phyloP scores from a whole-genome alignment of 805 yeast genomes.

The Sugiyamaella mastotermitis region DNA sequence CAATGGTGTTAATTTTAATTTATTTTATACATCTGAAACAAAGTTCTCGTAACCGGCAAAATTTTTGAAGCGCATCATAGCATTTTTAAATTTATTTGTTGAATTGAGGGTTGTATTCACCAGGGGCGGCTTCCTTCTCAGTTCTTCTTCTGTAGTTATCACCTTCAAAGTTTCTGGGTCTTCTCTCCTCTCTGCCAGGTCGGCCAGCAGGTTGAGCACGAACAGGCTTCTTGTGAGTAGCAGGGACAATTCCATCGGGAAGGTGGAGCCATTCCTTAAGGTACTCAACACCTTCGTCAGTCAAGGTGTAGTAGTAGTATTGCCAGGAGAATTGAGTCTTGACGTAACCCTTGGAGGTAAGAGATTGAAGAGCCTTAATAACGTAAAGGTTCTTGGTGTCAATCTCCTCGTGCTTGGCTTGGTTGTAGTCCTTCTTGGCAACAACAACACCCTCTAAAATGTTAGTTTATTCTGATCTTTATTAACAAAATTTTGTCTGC shows the following conservation, averaged over 20 bases:
- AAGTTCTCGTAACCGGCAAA: too few relatives aligned
- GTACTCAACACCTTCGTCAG: conserved; percentile 99
- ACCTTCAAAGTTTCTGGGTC: conserved; percentile 52
- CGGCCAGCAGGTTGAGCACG: conserved; percentile 56
- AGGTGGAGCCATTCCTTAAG: conserved; percentile 97
- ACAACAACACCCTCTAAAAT: conserved; percentile 95
- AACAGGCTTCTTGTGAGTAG: conserved; percentile 93
- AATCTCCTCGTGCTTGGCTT: conserved; percentile 96
- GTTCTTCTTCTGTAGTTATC: conserved; percentile 60
- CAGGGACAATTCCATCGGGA: conserved; percentile 98
- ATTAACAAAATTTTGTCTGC: conserved; percentile 3
- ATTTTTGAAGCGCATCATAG: conserved; percentile 7
- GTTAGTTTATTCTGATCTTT: conserved; percentile 37
- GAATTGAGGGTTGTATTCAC: conserved; percentile 33
- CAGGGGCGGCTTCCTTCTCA: conserved; percentile 34
- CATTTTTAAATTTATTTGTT: conserved; percentile 20
- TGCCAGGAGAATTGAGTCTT: conserved; percentile 99
- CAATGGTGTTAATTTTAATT: too few relatives aligned
- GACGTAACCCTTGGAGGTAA: conserved; percentile 97
- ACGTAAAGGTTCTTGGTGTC: conserved; percentile 96
- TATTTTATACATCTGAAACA: too few relatives aligned
- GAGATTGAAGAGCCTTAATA: conserved; percentile 98
- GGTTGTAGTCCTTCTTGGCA: conserved; percentile 98
- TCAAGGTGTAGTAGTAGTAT: conserved; percentile 99
- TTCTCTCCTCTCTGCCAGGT: conserved; percentile 37